These are phyloP conservation scores for Globisporangium canariense DNA, from an alignment of 352 stramenopile genomes.

Conservation along the genomic window DNA sequence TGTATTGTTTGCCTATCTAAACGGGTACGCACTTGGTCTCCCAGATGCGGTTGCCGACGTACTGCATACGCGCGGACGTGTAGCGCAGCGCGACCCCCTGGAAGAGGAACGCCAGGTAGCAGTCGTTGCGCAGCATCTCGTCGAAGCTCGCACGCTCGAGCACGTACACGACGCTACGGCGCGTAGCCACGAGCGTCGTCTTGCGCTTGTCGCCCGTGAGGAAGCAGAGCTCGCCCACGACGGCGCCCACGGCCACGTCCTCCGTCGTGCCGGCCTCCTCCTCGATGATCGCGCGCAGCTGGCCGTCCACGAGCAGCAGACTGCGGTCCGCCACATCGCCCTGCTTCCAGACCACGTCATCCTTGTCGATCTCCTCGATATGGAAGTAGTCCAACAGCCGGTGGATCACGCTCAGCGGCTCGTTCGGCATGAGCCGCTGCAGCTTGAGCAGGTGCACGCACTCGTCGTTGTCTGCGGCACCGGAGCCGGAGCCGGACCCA, in stretches of 20 bases:
- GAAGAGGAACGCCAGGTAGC: slow-evolving; percentile 68
- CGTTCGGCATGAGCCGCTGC: slow-evolving; percentile 64
- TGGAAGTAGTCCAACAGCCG: slow-evolving; percentile 72
- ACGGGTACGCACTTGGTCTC: slow-evolving; percentile 82
- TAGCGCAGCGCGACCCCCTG: slow-evolving; percentile 73
- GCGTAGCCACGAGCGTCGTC: slow-evolving; percentile 60
- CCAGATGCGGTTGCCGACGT: slow-evolving; percentile 83
- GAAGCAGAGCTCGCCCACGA: slow-evolving; percentile 79
- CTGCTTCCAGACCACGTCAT: slow-evolving; percentile 68
- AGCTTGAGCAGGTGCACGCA: slow-evolving; percentile 48
- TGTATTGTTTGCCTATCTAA: slow-evolving; percentile 17
- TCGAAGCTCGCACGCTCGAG: slow-evolving; percentile 52
- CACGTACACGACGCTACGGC: slow-evolving; percentile 66
- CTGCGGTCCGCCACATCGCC: slow-evolving; percentile 47
- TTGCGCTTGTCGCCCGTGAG: slow-evolving; percentile 80
- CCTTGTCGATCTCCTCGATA: slow-evolving; percentile 56
- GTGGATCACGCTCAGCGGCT: slow-evolving; percentile 59
- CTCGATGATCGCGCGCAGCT: slow-evolving; percentile 66
- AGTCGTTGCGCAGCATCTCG: slow-evolving; percentile 63
- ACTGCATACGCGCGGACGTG: slow-evolving; percentile 72
- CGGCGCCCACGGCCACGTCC: slow-evolving; percentile 57
- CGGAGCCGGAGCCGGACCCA: not conserved
- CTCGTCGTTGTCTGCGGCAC: slow-evolving; percentile 42
- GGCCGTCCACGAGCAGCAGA: slow-evolving; percentile 61
- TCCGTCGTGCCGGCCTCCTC: slow-evolving; percentile 79